Conservation (phyloP, 2,329 filamentous ascomycete species). For the Thelonectria olida region DNA sequence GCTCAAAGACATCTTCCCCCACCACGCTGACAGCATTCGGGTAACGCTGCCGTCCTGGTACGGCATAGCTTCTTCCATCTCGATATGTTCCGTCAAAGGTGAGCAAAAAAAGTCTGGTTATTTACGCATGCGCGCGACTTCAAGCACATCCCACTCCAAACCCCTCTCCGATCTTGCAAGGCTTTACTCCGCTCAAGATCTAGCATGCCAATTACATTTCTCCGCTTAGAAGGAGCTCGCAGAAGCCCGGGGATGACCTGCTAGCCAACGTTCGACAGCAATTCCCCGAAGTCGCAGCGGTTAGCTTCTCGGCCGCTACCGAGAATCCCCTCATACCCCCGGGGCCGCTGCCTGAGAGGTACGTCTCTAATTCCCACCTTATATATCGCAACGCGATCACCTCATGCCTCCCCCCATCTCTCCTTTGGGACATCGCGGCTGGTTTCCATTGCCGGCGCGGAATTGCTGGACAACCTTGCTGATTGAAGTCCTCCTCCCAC, state of each 20-base stretch:
- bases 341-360: conserved; percentile 41
- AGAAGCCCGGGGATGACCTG: conserved; percentile 87
- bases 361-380: too few species aligned
- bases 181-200: too few species aligned
- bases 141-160: background rate
- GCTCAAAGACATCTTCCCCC: too few species aligned
- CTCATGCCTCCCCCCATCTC: too few species aligned
- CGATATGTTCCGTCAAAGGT: conserved; percentile 45
- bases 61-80: conserved; percentile 30
- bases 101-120: too few species aligned
- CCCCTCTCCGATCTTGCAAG: background rate
- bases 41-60: too few species aligned
- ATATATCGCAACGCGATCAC: too few species aligned
- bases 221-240: conserved; percentile 73
- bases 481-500: conserved; percentile 14
- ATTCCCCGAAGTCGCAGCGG: conserved; percentile 77
- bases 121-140: too few species aligned
- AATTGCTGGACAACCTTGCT: conserved; percentile 18
- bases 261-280: conserved; percentile 84
- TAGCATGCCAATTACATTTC: too few species aligned
- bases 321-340: conserved; percentile 34
- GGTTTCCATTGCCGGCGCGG: background rate
- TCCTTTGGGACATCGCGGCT: too few species aligned
- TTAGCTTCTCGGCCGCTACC: conserved; percentile 53
- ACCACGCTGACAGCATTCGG: too few species aligned